Conservation (phyloP, 2,329 filamentous ascomycete species). For the Aureobasidium sp. region DNA sequence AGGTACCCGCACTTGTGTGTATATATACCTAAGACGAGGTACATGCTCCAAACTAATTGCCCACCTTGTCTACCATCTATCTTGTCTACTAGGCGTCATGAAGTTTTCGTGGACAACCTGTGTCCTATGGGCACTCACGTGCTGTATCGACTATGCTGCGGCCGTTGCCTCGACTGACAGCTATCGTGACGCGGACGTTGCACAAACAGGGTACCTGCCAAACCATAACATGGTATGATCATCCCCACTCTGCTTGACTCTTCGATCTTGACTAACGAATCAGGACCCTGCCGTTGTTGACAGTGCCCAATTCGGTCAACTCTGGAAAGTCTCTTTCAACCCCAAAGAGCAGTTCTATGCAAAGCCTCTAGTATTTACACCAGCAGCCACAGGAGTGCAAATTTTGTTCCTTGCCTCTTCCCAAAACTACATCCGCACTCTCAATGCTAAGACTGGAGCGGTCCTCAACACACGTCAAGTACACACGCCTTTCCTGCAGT, state of each 20-base stretch:
- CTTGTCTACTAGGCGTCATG: not conserved
- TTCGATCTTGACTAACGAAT: not conserved
- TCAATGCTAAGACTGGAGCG: constrained; percentile 38
- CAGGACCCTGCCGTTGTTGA: not conserved
- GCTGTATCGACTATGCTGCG: not conserved
- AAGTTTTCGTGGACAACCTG: not conserved
- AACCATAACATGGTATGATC: not conserved
- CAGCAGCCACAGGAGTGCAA: constrained; percentile 20
- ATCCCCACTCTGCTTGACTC: not conserved
- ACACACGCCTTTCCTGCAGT: constrained; percentile 43
- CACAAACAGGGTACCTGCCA: constrained; percentile 11
- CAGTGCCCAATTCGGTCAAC: not conserved
- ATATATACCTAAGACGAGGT: not conserved
- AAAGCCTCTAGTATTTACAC: not conserved
- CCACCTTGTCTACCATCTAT: not conserved
- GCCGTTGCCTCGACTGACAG: constrained; percentile 1
- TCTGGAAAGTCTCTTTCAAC: not conserved
- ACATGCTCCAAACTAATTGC: not conserved
- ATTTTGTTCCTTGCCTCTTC: constrained; percentile 32
- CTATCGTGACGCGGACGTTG: constrained; percentile 14
- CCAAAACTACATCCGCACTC: constrained; percentile 34
- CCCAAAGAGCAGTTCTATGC: not conserved
- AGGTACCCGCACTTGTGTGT: not conserved
- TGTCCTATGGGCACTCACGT: not conserved
- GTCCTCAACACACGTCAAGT: constrained; percentile 33